Evolutionary conservation across 495 filamentous ascomycete genomes (phyloP).

Genomic region (Penicillium paxilli): DNA sequence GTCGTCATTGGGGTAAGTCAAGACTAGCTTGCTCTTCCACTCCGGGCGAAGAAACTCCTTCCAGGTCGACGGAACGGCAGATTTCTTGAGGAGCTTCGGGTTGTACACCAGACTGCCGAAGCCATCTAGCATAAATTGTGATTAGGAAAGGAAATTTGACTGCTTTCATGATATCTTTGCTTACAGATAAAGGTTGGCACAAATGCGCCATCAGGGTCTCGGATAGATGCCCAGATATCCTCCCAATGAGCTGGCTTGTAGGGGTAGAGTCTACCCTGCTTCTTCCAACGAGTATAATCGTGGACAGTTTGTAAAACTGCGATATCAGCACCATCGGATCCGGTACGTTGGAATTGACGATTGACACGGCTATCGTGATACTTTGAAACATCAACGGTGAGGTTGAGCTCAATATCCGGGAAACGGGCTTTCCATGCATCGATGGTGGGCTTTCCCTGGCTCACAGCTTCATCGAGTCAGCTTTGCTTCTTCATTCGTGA

Average conservation of each 20-base stretch:
- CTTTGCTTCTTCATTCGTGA: neutral
- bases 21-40: neutral
- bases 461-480: neutral
- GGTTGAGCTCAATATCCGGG: neutral
- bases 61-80: neutral
- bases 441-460: neutral
- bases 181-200: neutral
- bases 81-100: neutral
- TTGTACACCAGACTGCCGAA: slow-evolving; percentile 1
- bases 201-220: neutral
- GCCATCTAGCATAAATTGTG: neutral
- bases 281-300: neutral
- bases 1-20: slow-evolving; percentile 1
- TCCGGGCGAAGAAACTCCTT: neutral
- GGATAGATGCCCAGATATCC: neutral
- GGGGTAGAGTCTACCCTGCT: neutral
- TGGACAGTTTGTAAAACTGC: neutral
- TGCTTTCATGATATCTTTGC: neutral
- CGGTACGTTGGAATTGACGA: neutral
- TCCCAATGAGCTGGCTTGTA: neutral
- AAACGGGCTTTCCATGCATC: slow-evolving; percentile 1
- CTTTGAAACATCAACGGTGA: slow-evolving; percentile 4
- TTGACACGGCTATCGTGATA: slow-evolving; percentile 2
- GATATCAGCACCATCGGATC: neutral
- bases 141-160: neutral